Conservation (phyloP, 1,284 basidiomycete genomes). For the Austroboletus olivaceoglutinosus region DNA sequence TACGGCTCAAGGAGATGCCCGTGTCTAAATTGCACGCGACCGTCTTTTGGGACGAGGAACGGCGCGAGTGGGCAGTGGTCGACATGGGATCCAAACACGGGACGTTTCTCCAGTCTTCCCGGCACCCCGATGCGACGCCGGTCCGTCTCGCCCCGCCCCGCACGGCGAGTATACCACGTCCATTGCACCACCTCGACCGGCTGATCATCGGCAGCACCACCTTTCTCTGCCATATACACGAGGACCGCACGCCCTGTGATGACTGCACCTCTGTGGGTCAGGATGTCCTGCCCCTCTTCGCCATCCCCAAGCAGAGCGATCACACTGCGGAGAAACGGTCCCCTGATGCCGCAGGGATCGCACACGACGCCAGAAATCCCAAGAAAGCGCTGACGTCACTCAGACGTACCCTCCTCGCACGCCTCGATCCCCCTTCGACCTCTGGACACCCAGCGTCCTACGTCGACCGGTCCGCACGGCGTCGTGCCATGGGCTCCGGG, state of each 20-base stretch:
- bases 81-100: constrained; percentile 83
- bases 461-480: constrained; percentile 65
- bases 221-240: constrained; percentile 68
- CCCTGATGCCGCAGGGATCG: constrained; percentile 25
- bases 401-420: constrained; percentile 57
- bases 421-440: constrained; percentile 34
- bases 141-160: constrained; percentile 60
- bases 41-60: constrained; percentile 61
- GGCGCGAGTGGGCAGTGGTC: constrained; percentile 64
- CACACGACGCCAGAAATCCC: constrained; percentile 40
- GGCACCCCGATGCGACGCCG: constrained; percentile 11
- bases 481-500: constrained; percentile 55
- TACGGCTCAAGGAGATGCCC: constrained; percentile 77
- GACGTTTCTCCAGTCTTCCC: constrained; percentile 52
- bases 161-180: constrained; percentile 63
- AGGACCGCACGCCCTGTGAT: constrained; percentile 54
- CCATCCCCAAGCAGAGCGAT: constrained; percentile 30
- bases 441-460: constrained; percentile 41
- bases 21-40: constrained; percentile 79
- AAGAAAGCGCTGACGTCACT: constrained; percentile 61
- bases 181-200: constrained; percentile 59
- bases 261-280: constrained; percentile 51
- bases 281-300: constrained; percentile 62
- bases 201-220: constrained; percentile 66
- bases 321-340: constrained; percentile 37